Conservation (phyloP, 2,329 filamentous ascomycete species). For the Aspergillus unguis region DNA sequence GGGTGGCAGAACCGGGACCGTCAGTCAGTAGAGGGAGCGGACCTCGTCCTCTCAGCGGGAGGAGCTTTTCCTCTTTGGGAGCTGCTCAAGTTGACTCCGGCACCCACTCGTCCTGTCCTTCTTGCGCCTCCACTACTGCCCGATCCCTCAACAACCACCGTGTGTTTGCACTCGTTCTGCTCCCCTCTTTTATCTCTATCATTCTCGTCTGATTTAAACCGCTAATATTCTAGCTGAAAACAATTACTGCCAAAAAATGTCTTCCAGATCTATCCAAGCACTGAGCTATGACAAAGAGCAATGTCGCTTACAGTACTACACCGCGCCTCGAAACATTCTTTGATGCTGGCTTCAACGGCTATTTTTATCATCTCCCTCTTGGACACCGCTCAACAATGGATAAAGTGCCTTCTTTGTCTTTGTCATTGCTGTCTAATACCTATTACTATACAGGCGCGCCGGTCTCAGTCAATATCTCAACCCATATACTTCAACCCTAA, state of each 20-base stretch:
- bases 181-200: conserved; percentile 42
- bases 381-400: neutral
- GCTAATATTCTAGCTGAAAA: neutral
- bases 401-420: neutral
- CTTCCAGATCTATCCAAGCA: neutral
- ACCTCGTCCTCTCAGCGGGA: conserved; percentile 17
- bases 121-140: neutral
- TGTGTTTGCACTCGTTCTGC: conserved; percentile 65
- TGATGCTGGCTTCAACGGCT: neutral
- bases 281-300: conserved; percentile 1
- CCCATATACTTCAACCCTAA: neutral
- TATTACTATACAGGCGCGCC: neutral
- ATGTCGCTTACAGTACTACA: neutral
- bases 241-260: neutral
- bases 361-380: neutral
- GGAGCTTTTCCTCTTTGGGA: conserved; percentile 32
- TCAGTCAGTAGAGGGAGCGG: too few species aligned
- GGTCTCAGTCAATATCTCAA: neutral
- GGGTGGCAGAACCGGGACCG: conserved; percentile 24
- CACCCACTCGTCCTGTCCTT: conserved; percentile 11
- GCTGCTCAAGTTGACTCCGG: conserved; percentile 22
- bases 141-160: conserved; percentile 33
- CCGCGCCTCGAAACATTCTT: conserved; percentile 1
- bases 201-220: conserved; percentile 26
- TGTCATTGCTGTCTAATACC: neutral